Evolutionary conservation across 768 basidiomycete species (phyloP).

Genomic region (Gautieria morchelliformis): DNA sequence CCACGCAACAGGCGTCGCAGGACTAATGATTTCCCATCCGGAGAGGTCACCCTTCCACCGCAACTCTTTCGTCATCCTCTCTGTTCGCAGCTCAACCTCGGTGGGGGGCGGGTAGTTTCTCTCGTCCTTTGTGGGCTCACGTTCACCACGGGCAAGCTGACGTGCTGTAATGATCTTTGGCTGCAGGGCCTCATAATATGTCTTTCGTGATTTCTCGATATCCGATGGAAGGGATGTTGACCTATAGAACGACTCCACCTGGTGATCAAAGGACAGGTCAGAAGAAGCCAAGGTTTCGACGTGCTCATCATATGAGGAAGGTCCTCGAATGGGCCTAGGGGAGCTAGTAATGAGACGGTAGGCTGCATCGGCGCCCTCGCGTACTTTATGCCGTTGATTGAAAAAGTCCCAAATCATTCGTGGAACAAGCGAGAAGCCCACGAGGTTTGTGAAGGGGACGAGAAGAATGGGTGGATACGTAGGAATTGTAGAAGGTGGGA

Average conservation of each 20-base stretch:
- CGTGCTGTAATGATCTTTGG: constrained; percentile 63
- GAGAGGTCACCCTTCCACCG: constrained; percentile 72
- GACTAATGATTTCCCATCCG: constrained; percentile 72
- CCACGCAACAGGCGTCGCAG: constrained; percentile 60
- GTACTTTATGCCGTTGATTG: constrained; percentile 77
- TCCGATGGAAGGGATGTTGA: constrained; percentile 46
- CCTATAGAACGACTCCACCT: constrained; percentile 61
- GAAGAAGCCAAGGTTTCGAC: constrained; percentile 15
- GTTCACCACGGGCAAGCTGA: constrained; percentile 58
- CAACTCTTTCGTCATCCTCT: constrained; percentile 82
- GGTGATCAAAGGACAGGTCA: constrained; percentile 71
- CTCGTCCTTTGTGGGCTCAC: constrained; percentile 86
- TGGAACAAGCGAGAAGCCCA: constrained; percentile 80
- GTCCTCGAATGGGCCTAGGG: constrained; percentile 50
- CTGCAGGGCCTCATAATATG: constrained; percentile 67
- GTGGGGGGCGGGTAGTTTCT: constrained; percentile 66
- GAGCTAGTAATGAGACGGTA: constrained; percentile 57
- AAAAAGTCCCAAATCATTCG: constrained; percentile 90
- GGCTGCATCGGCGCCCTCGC: constrained; percentile 70
- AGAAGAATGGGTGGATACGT: constrained; percentile 72
- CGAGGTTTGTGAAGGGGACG: constrained; percentile 61
- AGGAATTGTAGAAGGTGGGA: constrained; percentile 50
- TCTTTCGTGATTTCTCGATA: constrained; percentile 58
- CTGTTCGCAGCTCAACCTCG: constrained; percentile 81
- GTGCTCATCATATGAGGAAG: constrained; percentile 12